These are phyloP conservation scores for Aegilops bicornis DNA, from an alignment of 176 grass and related monocot genomes.

Conservation along the genomic window DNA sequence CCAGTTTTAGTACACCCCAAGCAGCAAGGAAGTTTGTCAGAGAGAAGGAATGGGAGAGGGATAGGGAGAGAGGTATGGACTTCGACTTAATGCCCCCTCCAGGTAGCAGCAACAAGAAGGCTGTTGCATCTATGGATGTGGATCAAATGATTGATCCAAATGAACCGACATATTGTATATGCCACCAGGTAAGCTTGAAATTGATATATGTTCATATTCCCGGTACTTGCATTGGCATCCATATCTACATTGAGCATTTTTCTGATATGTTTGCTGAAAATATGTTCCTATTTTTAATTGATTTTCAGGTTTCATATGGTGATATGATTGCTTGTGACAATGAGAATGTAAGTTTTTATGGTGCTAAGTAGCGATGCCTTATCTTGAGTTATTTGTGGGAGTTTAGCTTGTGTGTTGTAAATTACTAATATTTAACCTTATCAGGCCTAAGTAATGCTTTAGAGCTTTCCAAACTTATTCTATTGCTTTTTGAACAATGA, in stretches of 20 bases:
- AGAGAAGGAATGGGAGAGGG: constrained; percentile 86
- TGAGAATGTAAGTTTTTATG: constrained; percentile 79
- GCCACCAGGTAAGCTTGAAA: constrained; percentile 77
- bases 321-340: constrained; percentile 99
- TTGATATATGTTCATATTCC: background rate
- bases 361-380: constrained; percentile 20
- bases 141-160: constrained; percentile 90
- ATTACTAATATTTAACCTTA: constrained; percentile 16
- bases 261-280: constrained; percentile 22
- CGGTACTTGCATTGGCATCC: background rate
- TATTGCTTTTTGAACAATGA: constrained; percentile 1
- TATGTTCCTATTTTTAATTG: constrained; percentile 1
- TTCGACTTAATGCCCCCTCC: constrained; percentile 97
- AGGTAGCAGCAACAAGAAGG: constrained; percentile 77
- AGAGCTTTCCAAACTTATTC: background rate
- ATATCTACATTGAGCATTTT: constrained; percentile 22
- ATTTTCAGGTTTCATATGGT: constrained; percentile 84
- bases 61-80: constrained; percentile 85
- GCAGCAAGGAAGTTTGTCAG: constrained; percentile 67
- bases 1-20: constrained; percentile 70
- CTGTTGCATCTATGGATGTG: constrained; percentile 55
- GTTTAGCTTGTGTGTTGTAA: background rate
- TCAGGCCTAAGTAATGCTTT: constrained; percentile 15
- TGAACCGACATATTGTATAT: constrained; percentile 98
- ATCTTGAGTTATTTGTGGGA: background rate